A percentile compares a stretch with the other conserved stretches of the same genome.
These are phyloP conservation scores for Aspergillus calidoustus DNA, from an alignment of 2,329 filamentous ascomycete species.

Conservation along the genomic window DNA sequence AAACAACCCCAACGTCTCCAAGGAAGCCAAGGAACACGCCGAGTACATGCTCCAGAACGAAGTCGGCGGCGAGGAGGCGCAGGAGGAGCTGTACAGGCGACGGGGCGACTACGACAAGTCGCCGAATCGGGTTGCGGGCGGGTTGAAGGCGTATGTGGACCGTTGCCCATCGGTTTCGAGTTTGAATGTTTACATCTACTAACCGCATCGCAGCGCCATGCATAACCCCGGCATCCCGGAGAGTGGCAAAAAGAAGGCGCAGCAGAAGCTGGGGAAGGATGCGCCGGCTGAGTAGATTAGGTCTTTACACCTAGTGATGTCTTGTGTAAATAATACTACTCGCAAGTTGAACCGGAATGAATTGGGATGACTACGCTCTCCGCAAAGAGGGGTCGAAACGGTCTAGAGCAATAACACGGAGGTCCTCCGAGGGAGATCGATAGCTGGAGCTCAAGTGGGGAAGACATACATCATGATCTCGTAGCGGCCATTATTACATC, in stretches of 20 bases:
- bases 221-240: conserved; percentile 13
- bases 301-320: too few species aligned
- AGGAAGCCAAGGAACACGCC: conserved; percentile 27
- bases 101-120: conserved; percentile 21
- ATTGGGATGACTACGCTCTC: too few species aligned
- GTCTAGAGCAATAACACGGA: neutral
- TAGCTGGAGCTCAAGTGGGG: neutral
- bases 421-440: neutral
- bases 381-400: too few species aligned
- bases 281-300: conserved; percentile 9
- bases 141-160: conserved; percentile 27
- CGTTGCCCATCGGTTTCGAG: neutral
- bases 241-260: conserved; percentile 11
- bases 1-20: conserved; percentile 26
- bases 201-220: conserved; percentile 4
- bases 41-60: conserved; percentile 22
- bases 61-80: conserved; percentile 21
- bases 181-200: too few species aligned
- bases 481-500: neutral
- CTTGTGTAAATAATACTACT: too few species aligned
- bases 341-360: too few species aligned
- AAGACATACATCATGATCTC: neutral
- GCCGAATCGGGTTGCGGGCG: conserved; percentile 22
- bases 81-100: conserved; percentile 21
- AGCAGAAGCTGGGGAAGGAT: conserved; percentile 7